Base-by-base conservation (phyloP, 2,329 filamentous ascomycete genomes). In the Alternaria arborescens region DNA sequence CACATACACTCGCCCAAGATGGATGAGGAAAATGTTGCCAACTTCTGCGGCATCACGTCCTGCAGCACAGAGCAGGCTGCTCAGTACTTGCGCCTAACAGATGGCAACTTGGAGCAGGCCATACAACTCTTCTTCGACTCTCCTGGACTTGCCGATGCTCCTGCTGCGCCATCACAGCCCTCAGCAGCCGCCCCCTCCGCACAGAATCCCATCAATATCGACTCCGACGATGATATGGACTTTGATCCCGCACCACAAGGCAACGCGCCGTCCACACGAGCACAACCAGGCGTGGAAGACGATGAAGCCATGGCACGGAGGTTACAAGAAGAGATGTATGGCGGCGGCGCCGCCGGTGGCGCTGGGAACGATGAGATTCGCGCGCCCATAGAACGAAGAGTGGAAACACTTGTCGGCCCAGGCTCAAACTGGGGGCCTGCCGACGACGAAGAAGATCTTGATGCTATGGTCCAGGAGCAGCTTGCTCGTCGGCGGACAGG, bases 301-400 rank as follows among this genome's bases (percentile, higher is more conserved):
- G 95, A 99, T 73, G 94, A 93, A 53, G 94, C 92, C 43, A 94
- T 98, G 89, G 95, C 95, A 7, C 88, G 94, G 77, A 88, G 92
- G 58, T 79, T 99, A 61, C 95, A 99, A 77, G 91, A 99, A 73
- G 93, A 99, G 79, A 86, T 97, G 74, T 98, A 97, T 71, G 85
- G 86, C 36, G 70, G 64, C n/a, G 53, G 68, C n/a, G 81, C 81
- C 62, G 71, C 76, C 50, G 76, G 77, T 22, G 80, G 76, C 18
- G 30, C 81, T 77, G 61, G 30, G 11, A 52, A 68, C 54, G 38
- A 89, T 89, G 69, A 90, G 84, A 89, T 99, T 55, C 86, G 95
- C 72, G 95, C 95, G 48, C 95, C 95, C 8, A 96, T 99, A 79
- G 92, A 90, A 46, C 87, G 93, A 70, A 97, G 91, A 28, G 96